Evolutionary conservation across 176 grass and related monocot species (phyloP), one percentile per base, ranked within the genome.

Genomic region (Stipa capillata): DNA sequence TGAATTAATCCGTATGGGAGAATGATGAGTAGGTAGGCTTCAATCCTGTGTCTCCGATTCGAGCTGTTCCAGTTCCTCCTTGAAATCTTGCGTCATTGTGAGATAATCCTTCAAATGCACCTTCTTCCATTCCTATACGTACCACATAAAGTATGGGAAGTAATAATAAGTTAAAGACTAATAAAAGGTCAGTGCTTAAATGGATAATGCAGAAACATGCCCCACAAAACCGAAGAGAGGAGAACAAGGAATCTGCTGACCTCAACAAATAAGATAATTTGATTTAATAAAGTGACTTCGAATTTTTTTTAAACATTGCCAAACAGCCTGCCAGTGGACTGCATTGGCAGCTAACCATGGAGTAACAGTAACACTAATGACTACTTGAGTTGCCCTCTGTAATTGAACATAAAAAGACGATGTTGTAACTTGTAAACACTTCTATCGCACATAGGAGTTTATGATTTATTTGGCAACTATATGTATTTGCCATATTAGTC

Each of bases 31-130:
- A 80, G 28, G 33, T 48, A 77, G 20, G 77, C 59, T 34, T 90
- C 87, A 27, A 80, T 41, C 49, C 56, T 77, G 8, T 75, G 78
- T 76, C 52, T 78, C 79, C 1, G 68, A 66, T 63, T 90, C 78
- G 4, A 85, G 13, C 60, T 83, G 72, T 59, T 77, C 91, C 24
- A 86, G 17, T 64, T 88, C 85, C 5, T 89, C 83, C 83, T 84
- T 79, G 74, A 93, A 94, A 12, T 40, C 87, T 50, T 25, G 52
- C 8, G 95, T 92, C 92, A 98, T 94, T 24, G 25, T 58, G n/a
- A 98, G 43, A 74, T n/a, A 98, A 69, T 83, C 87, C 34, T 89
- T 72, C 83, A 89, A 80, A 42, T 92, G 87, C 65, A 93, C 52
- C 48, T 35, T 78, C 37, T 87, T 88, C 92, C 95, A 98, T 63